Evolutionary conservation across 2,329 filamentous ascomycete species (phyloP).

Genomic region (Ophiostoma perfectum): DNA sequence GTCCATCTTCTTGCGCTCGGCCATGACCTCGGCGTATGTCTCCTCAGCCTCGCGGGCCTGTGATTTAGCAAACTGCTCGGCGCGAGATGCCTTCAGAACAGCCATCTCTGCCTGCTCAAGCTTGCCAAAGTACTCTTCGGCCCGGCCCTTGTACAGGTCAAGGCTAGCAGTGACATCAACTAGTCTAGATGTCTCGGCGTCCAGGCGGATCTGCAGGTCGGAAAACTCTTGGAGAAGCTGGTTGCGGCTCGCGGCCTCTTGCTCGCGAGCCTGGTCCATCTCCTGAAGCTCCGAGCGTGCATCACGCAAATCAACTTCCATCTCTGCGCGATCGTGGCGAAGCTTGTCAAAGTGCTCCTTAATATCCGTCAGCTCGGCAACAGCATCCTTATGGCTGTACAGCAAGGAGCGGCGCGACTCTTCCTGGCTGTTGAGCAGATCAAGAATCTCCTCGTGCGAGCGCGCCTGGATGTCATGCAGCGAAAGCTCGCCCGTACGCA

Average conservation of each 20-base stretch:
- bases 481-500: constrained; percentile 80
- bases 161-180: constrained; percentile 80
- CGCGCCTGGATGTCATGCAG: constrained; percentile 87
- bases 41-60: constrained; percentile 90
- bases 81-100: constrained; percentile 83
- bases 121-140: constrained; percentile 95
- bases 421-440: constrained; percentile 88
- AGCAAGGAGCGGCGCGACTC: constrained; percentile 76
- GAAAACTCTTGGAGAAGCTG: constrained; percentile 89
- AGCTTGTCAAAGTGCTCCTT: constrained; percentile 83
- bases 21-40: constrained; percentile 81
- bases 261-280: constrained; percentile 69
- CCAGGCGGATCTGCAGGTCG: constrained; percentile 86
- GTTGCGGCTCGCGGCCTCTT: constrained; percentile 79
- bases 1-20: constrained; percentile 88
- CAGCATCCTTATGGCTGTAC: constrained; percentile 76
- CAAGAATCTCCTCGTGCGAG: constrained; percentile 89
- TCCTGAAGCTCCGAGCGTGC: constrained; percentile 78
- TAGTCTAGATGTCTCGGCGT: constrained; percentile 79
- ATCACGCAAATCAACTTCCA: constrained; percentile 86
- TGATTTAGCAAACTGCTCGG: constrained; percentile 88
- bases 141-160: constrained; percentile 81
- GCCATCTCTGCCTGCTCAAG: constrained; percentile 95
- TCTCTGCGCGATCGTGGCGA: constrained; percentile 69
- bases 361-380: constrained; percentile 78